Evolutionary conservation across 768 basidiomycete genomes (phyloP).

Genomic region (Calvatia gigantea): DNA sequence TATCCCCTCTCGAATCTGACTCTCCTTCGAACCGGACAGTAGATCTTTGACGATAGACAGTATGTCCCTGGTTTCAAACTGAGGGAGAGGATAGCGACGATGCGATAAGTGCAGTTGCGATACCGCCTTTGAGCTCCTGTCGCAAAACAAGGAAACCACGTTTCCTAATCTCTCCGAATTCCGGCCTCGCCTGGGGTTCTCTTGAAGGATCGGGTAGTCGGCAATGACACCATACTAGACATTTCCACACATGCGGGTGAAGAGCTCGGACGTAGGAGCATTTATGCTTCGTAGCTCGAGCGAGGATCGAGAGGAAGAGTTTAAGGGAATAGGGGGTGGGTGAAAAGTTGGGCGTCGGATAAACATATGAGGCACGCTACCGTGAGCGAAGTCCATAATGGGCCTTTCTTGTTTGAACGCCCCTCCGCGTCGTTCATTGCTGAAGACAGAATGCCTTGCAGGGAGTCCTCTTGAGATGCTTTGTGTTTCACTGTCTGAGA

Average conservation of each 20-base stretch:
- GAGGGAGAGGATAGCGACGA: constrained; percentile 28
- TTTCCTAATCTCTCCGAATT: constrained; percentile 22
- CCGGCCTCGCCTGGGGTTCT: constrained; percentile 16
- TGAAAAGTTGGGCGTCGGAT: constrained; percentile 40
- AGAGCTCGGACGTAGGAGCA: constrained; percentile 32
- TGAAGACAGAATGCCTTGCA: constrained; percentile 25
- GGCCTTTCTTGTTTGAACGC: constrained; percentile 18
- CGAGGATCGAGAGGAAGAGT: constrained; percentile 34
- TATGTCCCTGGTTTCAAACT: constrained; percentile 2
- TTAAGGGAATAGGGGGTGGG: constrained; percentile 32
- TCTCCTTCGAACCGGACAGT: constrained; percentile 8
- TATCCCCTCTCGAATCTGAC: constrained; percentile 1
- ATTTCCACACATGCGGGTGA: constrained; percentile 46
- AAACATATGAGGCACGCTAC: constrained; percentile 47
- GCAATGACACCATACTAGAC: constrained; percentile 54
- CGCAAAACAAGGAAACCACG: constrained; percentile 39
- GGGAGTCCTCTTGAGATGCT: constrained; percentile 20
- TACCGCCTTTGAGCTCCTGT: constrained; percentile 43
- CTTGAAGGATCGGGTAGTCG: constrained; percentile 26
- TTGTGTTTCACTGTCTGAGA: constrained; percentile 2
- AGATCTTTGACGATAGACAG: constrained; percentile 12
- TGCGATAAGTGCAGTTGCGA: constrained; percentile 37
- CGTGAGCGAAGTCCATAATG: constrained; percentile 42
- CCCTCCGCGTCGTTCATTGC: constrained; percentile 12
- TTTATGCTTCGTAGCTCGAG: constrained; percentile 28